Percentiles rank a stretch among this genome's conserved stretches.
These are phyloP conservation scores for Calocera cornea DNA, from an alignment of 768 basidiomycete genomes.

Conservation along the genomic window DNA sequence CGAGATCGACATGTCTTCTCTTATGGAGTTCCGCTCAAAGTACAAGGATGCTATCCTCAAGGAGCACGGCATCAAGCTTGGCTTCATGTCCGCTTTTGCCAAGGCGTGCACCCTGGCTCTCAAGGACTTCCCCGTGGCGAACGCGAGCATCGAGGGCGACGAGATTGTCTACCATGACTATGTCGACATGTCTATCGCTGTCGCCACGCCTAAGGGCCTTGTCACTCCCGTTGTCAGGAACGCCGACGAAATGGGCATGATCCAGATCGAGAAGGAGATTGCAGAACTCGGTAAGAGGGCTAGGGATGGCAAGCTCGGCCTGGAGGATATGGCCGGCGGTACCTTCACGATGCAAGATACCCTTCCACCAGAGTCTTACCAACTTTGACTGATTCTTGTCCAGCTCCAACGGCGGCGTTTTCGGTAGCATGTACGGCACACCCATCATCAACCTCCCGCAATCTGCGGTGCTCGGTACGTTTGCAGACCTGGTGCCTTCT, in stretches of 20 bases:
- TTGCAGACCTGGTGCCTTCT: neutral
- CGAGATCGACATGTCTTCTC: constrained; percentile 96
- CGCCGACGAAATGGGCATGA: constrained; percentile 68
- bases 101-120: constrained; percentile 72
- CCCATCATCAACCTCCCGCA: constrained; percentile 98
- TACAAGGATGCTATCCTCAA: constrained; percentile 90
- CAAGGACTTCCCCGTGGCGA: constrained; percentile 83
- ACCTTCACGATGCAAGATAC: constrained; percentile 85
- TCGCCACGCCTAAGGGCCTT: constrained; percentile 92
- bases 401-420: constrained; percentile 97
- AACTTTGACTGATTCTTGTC: neutral
- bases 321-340: constrained; percentile 97
- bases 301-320: constrained; percentile 79
- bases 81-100: constrained; percentile 96
- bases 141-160: constrained; percentile 88
- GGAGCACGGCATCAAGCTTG: constrained; percentile 87
- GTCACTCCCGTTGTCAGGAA: constrained; percentile 94
- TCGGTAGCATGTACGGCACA: constrained; percentile 94
- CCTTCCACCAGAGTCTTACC: neutral
- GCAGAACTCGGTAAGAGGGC: constrained; percentile 87
- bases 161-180: constrained; percentile 87
- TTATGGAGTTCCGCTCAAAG: constrained; percentile 82
- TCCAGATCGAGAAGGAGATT: constrained; percentile 91
- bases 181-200: constrained; percentile 89
- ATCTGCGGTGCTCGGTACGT: constrained; percentile 73